phyloP scores from a whole-genome alignment of 129 eudicot genomes.

The Centrapalus pauciflorus region DNA sequence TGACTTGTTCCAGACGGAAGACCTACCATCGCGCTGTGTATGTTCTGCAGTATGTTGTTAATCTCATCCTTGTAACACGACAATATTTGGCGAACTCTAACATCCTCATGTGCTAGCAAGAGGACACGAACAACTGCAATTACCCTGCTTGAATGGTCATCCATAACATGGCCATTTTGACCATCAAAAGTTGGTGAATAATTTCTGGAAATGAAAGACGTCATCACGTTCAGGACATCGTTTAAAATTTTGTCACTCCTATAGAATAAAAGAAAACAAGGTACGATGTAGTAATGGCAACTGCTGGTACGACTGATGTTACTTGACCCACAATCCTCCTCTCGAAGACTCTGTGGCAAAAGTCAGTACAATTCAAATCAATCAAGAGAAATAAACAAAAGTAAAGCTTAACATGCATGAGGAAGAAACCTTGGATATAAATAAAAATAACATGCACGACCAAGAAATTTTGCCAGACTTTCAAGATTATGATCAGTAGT shows the following conservation, averaged over 20 bases:
- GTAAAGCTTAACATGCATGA: background rate
- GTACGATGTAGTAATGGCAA: slow-evolving; percentile 54
- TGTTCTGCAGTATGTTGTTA: slow-evolving; percentile 34
- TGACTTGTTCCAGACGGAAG: background rate
- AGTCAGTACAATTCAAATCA: background rate
- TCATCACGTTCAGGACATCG: slow-evolving; percentile 41
- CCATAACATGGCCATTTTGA: slow-evolving; percentile 11
- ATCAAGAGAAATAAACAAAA: background rate
- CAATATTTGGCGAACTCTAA: slow-evolving; percentile 34
- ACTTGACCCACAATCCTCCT: slow-evolving; percentile 23
- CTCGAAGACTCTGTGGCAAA: slow-evolving; percentile 37
- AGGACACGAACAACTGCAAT: slow-evolving; percentile 44
- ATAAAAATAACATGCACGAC: background rate
- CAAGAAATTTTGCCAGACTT: background rate
- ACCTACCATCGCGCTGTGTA: slow-evolving; percentile 44
- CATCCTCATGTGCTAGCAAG: slow-evolving; percentile 42
- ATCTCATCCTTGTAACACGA: slow-evolving; percentile 43
- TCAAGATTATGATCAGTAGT: background rate
- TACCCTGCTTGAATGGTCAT: slow-evolving; percentile 35
- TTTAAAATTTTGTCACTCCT: slow-evolving; percentile 45
- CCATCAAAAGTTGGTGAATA: slow-evolving; percentile 15
- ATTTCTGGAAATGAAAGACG: slow-evolving; percentile 31
- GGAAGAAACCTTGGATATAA: no score
- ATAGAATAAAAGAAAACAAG: slow-evolving; percentile 51
- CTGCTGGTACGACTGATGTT: slow-evolving; percentile 6